A percentile compares a stretch with the other conserved stretches of the same genome.
These are phyloP conservation scores for Microsporum audouinii DNA, from an alignment of 2,329 filamentous ascomycete genomes.

Conservation along the genomic window DNA sequence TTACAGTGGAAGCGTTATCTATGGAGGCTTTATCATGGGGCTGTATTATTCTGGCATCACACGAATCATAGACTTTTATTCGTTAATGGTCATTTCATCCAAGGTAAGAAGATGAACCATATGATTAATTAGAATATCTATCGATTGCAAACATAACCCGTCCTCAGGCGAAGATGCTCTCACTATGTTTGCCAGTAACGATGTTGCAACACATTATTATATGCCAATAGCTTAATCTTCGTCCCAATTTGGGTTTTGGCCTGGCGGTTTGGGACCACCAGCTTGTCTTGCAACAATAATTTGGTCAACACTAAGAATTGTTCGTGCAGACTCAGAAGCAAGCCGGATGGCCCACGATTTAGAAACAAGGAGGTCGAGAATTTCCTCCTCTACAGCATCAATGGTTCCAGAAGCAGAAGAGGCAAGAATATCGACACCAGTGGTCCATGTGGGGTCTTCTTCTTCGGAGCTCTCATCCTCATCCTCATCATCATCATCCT, in stretches of 20 bases:
- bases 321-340: constrained; percentile 86
- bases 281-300: constrained; percentile 98
- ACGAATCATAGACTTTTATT: background rate
- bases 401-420: constrained; percentile 68
- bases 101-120: background rate
- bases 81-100: background rate
- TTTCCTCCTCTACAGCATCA: constrained; percentile 76
- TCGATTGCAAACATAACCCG: background rate
- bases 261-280: constrained; percentile 91
- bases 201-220: background rate
- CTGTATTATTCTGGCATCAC: background rate
- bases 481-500: constrained; percentile 17
- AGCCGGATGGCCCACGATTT: constrained; percentile 98
- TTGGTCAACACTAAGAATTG: constrained; percentile 91
- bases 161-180: background rate
- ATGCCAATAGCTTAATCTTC: constrained; percentile 41
- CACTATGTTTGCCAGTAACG: background rate
- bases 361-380: constrained; percentile 79
- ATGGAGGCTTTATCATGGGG: too few relatives aligned
- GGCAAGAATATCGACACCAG: constrained; percentile 92
- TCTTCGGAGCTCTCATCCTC: constrained; percentile 35
- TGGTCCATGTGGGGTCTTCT: constrained; percentile 72
- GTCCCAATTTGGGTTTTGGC: constrained; percentile 74
- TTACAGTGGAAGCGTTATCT: too few relatives aligned
- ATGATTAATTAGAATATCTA: background rate